These are phyloP conservation scores for Rhipidocladum racemiflorum DNA, from an alignment of 176 grass and related monocot genomes.

Conservation along the genomic window DNA sequence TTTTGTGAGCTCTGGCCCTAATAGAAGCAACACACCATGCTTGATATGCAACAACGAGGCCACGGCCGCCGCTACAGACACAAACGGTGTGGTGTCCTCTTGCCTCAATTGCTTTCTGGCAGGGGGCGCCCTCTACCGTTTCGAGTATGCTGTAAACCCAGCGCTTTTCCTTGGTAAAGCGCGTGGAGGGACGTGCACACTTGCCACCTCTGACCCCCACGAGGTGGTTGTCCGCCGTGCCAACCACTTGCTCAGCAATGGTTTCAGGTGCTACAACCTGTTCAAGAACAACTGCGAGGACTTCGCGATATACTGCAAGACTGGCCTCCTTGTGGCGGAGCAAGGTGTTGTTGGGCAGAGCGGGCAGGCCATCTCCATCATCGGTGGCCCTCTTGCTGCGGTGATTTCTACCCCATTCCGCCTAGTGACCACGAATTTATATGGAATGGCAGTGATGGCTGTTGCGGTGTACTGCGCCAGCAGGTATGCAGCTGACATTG, in stretches of 20 bases:
- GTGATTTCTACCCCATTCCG: slow-evolving; percentile 52
- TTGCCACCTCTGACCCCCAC: slow-evolving; percentile 38
- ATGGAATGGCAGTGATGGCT: slow-evolving; percentile 46
- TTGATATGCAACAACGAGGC: slow-evolving; percentile 26
- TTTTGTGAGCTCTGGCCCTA: slow-evolving; percentile 52
- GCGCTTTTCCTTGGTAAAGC: slow-evolving; percentile 62
- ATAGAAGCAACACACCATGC: slow-evolving; percentile 32
- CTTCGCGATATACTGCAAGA: slow-evolving; percentile 81
- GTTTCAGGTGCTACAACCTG: slow-evolving; percentile 66
- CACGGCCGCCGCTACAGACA: neutral
- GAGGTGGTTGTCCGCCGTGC: slow-evolving; percentile 49
- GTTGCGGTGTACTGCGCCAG: slow-evolving; percentile 47
- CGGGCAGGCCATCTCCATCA: slow-evolving; percentile 54
- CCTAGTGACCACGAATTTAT: slow-evolving; percentile 47
- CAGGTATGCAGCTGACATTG: slow-evolving; percentile 58
- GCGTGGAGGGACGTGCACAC: slow-evolving; percentile 70
- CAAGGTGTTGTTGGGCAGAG: slow-evolving; percentile 57
- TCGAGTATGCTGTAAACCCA: slow-evolving; percentile 56
- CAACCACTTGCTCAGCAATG: slow-evolving; percentile 52
- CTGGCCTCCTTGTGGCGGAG: slow-evolving; percentile 57
- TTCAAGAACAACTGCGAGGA: slow-evolving; percentile 86
- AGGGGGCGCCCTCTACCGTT: slow-evolving; percentile 61
- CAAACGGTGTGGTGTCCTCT: slow-evolving; percentile 49
- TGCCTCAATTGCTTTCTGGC: slow-evolving; percentile 69
- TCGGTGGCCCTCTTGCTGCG: slow-evolving; percentile 51